Conservation (phyloP, 768 basidiomycete species). For the Boletus rubropictus region DNA sequence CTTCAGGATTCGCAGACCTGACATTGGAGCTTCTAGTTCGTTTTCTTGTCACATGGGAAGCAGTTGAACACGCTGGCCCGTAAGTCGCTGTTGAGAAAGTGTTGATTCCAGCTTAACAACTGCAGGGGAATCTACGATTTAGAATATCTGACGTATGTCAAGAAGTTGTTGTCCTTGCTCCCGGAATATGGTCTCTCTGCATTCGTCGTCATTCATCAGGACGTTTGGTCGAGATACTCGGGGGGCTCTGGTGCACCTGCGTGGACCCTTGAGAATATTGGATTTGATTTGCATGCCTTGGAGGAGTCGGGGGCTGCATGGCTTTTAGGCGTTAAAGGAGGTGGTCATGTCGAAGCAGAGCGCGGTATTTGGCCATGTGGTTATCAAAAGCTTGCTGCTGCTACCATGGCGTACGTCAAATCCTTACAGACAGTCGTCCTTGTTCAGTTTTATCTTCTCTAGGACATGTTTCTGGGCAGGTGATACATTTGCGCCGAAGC, state of each 20-base stretch:
- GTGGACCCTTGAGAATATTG: conserved; percentile 86
- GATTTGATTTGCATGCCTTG: conserved; percentile 75
- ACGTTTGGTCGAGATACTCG: conserved; percentile 92
- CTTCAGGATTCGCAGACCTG: not conserved
- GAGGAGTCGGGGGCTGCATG: conserved; percentile 86
- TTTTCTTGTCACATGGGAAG: conserved; percentile 96
- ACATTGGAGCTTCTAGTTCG: conserved; percentile 48
- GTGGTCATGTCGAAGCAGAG: conserved; percentile 71
- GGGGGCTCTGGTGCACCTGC: conserved; percentile 96
- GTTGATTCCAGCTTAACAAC: not conserved
- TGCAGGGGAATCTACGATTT: conserved; percentile 76
- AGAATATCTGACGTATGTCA: conserved; percentile 78
- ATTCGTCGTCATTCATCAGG: conserved; percentile 84
- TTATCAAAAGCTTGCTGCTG: conserved; percentile 87
- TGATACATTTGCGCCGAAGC: conserved; percentile 75
- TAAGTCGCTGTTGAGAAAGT: conserved; percentile 38
- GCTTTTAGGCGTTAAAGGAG: conserved; percentile 71
- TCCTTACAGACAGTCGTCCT: conserved; percentile 1
- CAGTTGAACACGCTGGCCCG: conserved; percentile 91
- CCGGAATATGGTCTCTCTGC: conserved; percentile 69
- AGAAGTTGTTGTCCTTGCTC: conserved; percentile 57
- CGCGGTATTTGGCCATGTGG: conserved; percentile 90
- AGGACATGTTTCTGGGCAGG: conserved; percentile 95
- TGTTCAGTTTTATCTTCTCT: not conserved
- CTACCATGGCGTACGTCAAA: conserved; percentile 78